These are phyloP conservation scores for Penstemon davidsonii DNA, from an alignment of 257 asterid genomes.

Conservation along the genomic window DNA sequence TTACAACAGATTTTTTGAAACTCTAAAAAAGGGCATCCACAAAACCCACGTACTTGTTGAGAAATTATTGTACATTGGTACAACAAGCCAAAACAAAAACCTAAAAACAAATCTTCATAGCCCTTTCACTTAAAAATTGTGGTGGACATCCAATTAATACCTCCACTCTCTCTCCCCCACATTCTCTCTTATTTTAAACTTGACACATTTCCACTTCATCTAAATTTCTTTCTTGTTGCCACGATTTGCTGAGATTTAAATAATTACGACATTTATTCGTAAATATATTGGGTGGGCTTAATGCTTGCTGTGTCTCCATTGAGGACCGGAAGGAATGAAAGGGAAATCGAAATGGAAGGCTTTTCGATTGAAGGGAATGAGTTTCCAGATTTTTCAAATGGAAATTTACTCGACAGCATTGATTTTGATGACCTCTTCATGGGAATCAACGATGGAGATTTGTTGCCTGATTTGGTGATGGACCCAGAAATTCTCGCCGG, in stretches of 20 bases:
- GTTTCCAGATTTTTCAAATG: slow-evolving; percentile 55
- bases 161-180: too few species aligned
- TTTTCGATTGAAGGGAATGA: slow-evolving; percentile 39
- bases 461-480: slow-evolving; percentile 83
- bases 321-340: slow-evolving; percentile 50
- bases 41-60: slow-evolving; percentile 25
- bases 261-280: not conserved
- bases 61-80: not conserved
- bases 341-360: slow-evolving; percentile 17
- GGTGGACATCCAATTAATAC: slow-evolving; percentile 44
- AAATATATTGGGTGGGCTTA: not conserved
- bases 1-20: slow-evolving; percentile 38
- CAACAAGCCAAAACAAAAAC: slow-evolving; percentile 43
- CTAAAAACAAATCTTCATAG: slow-evolving; percentile 47
- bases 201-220: too few species aligned
- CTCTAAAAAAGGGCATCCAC: slow-evolving; percentile 70
- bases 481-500: slow-evolving; percentile 77
- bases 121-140: slow-evolving; percentile 44
- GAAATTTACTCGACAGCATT: slow-evolving; percentile 68
- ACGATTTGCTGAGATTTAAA: not conserved
- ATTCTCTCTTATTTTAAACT: too few species aligned
- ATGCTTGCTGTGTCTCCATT: slow-evolving; percentile 77
- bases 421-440: slow-evolving; percentile 77
- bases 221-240: not conserved
- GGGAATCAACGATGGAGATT: slow-evolving; percentile 66